Percentiles rank a stretch among this genome's conserved stretches.
Conservation (phyloP, 1,139 yeast genomes). For the Yamadazyma taylorii region DNA sequence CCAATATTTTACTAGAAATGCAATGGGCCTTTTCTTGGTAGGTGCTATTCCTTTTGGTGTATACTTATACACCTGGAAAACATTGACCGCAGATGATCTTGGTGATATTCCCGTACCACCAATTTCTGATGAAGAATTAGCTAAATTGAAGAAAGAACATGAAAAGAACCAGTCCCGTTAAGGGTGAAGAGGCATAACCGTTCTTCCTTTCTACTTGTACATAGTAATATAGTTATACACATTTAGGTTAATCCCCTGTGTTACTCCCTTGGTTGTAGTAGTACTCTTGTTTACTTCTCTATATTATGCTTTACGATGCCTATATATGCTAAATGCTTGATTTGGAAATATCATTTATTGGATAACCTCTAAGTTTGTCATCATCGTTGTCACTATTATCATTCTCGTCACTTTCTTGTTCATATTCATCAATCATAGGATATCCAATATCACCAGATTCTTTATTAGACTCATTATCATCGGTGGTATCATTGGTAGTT, state of each 20-base stretch:
- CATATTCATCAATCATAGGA: constrained; percentile 7
- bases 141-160: constrained; percentile 68
- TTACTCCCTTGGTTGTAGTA: too few relatives aligned
- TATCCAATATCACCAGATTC: constrained; percentile 1
- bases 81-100: constrained; percentile 77
- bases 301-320: background rate
- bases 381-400: background rate
- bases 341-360: constrained; percentile 8
- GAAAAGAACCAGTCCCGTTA: constrained; percentile 36
- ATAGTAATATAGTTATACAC: background rate
- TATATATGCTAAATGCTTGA: constrained; percentile 4
- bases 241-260: background rate
- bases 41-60: constrained; percentile 67
- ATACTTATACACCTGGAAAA: constrained; percentile 66
- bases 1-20: constrained; percentile 80
- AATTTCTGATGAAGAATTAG: constrained; percentile 73
- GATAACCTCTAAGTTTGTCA: constrained; percentile 11
- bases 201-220: background rate
- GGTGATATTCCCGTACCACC: constrained; percentile 94
- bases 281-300: too few relatives aligned
- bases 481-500: constrained; percentile 1
- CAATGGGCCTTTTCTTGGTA: constrained; percentile 57
- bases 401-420: background rate
- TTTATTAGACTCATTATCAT: background rate
- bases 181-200: too few relatives aligned